Evolutionary conservation across 371 early-diverging fungal species (phyloP), one percentile per base, ranked within the genome.

Genomic region (Quaeritorhiza haematococci): DNA sequence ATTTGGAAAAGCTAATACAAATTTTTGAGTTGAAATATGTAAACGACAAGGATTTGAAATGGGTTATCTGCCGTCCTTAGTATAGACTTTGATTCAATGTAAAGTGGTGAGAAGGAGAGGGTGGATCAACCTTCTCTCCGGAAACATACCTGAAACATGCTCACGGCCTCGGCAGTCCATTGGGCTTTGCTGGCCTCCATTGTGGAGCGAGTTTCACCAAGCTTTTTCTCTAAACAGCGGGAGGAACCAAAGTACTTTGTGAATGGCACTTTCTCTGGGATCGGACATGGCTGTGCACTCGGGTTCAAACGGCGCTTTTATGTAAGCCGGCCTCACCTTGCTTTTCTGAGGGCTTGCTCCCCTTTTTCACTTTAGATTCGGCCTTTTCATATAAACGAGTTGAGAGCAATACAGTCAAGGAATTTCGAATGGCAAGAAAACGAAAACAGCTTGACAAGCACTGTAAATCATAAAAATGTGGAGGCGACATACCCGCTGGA

Each of bases 111-210:
- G n/a, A n/a, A n/a, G n/a, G n/a, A n/a, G n/a, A n/a, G n/a, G n/a
- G n/a, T n/a, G n/a, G n/a, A n/a, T n/a, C n/a, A n/a, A n/a, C n/a
- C n/a, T n/a, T n/a, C n/a, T n/a, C n/a, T n/a, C n/a, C 49, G 13
- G 10, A 30, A 2, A 23, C 56, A 10, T 1, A 64, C 64, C 58
- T 55, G 30, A 53, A 64, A 59, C 8, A 52, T 26, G 24, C 54
- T 32, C 10, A 23, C 56, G 17, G 66, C 66, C 23, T 57, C 50
- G 3, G 59, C 44, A 13, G 33, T 21, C 66, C 66, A 65, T 19
- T 56, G 49, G 19, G 29, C 41, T 33, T 56, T 56, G 3, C 57
- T 57, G 6, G 44, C 33, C 21, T 65, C 66, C 17, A 26, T 23
- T 8, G 53, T 50, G 17, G 58, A 45, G 19, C 30, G 32, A 10